Percentiles rank a stretch among this genome's conserved stretches.
Evolutionary conservation across 371 early-diverging fungal species (phyloP).

Genomic region (Syncephalis plumigaleata): DNA sequence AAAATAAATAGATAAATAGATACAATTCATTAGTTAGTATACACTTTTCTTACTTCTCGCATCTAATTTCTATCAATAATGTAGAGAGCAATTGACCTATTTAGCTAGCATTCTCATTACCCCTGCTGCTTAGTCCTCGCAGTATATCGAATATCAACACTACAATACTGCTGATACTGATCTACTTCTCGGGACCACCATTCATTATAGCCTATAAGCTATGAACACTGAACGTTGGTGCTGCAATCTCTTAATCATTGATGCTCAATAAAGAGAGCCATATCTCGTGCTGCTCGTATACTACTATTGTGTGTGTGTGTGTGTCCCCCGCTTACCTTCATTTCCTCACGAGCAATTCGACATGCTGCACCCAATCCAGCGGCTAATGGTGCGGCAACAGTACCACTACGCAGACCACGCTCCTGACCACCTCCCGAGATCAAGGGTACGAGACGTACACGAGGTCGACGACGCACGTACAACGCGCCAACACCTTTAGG

Average conservation of each 20-base stretch:
- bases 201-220: too few relatives aligned
- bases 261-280: neutral
- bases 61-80: too few relatives aligned
- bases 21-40: neutral
- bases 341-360: conserved; percentile 70
- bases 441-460: conserved; percentile 89
- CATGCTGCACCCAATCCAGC: conserved; percentile 98
- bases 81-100: neutral
- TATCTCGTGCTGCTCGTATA: too few relatives aligned
- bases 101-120: neutral
- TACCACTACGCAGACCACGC: conserved; percentile 95
- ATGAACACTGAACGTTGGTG: too few relatives aligned
- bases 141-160: neutral
- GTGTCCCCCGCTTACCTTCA: conserved; percentile 57
- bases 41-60: too few relatives aligned
- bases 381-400: conserved; percentile 89
- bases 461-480: conserved; percentile 90
- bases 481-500: conserved; percentile 98
- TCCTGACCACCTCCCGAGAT: conserved; percentile 98
- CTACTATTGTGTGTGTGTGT: too few relatives aligned
- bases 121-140: neutral
- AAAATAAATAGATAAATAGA: neutral
- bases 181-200: too few relatives aligned
- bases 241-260: too few relatives aligned
- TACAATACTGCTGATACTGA: too few relatives aligned